These are phyloP conservation scores for Silene coronaria DNA, from an alignment of 179 eudicot genomes.

Conservation along the genomic window DNA sequence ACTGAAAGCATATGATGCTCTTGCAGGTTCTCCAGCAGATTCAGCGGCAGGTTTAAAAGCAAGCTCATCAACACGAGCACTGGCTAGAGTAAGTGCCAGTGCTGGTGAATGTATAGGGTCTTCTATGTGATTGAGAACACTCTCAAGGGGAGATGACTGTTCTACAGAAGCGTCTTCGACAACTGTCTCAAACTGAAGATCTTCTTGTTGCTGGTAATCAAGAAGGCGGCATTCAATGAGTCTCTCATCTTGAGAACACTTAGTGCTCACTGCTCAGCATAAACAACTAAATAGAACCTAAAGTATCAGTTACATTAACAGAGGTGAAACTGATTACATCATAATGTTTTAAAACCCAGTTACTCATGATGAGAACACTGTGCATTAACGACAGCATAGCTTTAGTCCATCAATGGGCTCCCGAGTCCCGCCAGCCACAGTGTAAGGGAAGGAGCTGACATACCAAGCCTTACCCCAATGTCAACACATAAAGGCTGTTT, in stretches of 20 bases:
- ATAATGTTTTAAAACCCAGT: not conserved
- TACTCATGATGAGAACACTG: not conserved
- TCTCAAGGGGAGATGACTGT: slow-evolving; percentile 35
- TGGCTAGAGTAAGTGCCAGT: not conserved
- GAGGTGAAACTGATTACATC: not conserved
- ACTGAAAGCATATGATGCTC: slow-evolving; percentile 75
- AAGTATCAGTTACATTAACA: not conserved
- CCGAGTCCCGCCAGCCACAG: too few relatives aligned
- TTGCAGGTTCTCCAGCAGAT: slow-evolving; percentile 53
- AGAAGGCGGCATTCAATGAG: too few relatives aligned
- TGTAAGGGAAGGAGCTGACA: too few relatives aligned
- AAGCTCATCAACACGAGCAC: slow-evolving; percentile 34
- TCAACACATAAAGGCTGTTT: too few relatives aligned
- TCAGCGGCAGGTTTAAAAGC: slow-evolving; percentile 8
- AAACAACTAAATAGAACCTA: not conserved
- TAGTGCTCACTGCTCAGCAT: too few relatives aligned
- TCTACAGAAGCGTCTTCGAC: slow-evolving; percentile 52
- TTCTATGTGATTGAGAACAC: slow-evolving; percentile 33
- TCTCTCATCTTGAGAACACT: too few relatives aligned
- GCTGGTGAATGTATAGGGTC: slow-evolving; percentile 32
- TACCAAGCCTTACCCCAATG: too few relatives aligned
- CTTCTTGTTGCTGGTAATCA: slow-evolving; percentile 53
- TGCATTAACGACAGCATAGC: too few relatives aligned
- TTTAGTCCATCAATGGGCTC: too few relatives aligned
- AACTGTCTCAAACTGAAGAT: slow-evolving; percentile 36